phyloP scores from a whole-genome alignment of 352 stramenopile species.

The Plasmopara muralis region DNA sequence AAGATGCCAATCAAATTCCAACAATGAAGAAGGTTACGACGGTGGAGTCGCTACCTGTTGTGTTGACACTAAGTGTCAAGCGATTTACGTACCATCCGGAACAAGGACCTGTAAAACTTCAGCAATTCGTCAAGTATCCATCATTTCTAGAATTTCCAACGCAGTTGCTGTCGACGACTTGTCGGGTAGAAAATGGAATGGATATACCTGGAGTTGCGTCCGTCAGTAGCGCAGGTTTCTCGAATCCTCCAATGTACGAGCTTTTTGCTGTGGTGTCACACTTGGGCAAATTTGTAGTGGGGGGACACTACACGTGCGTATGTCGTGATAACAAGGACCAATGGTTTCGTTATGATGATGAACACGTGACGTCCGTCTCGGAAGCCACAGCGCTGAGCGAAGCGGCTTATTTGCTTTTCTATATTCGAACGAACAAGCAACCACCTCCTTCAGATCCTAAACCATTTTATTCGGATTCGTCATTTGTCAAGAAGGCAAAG shows the following conservation, averaged over 20 bases:
- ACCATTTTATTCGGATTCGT: constrained; percentile 12
- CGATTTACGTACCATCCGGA: constrained; percentile 81
- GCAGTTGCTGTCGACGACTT: constrained; percentile 57
- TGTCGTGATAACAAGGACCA: constrained; percentile 86
- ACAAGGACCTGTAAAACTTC: constrained; percentile 69
- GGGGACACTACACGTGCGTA: constrained; percentile 77
- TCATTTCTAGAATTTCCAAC: constrained; percentile 61
- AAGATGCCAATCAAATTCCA: constrained; percentile 38
- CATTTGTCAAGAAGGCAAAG: constrained; percentile 18
- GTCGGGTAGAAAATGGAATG: constrained; percentile 46
- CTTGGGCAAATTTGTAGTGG: constrained; percentile 70
- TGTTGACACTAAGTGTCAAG: constrained; percentile 80
- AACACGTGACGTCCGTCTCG: constrained; percentile 71
- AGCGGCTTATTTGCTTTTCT: constrained; percentile 76
- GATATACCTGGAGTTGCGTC: constrained; percentile 8
- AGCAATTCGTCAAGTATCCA: constrained; percentile 81
- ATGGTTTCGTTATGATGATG: constrained; percentile 81
- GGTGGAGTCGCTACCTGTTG: constrained; percentile 67
- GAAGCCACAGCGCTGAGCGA: constrained; percentile 62
- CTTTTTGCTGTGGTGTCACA: constrained; percentile 82
- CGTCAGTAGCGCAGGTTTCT: constrained; percentile 25
- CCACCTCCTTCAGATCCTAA: constrained; percentile 7
- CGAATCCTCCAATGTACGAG: constrained; percentile 55
- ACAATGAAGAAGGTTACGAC: constrained; percentile 69
- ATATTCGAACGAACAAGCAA: constrained; percentile 56